A percentile compares a stretch with the other conserved stretches of the same genome.
Evolutionary conservation across 768 basidiomycete genomes (phyloP).

Genomic region (Panaeolus papilionaceus): DNA sequence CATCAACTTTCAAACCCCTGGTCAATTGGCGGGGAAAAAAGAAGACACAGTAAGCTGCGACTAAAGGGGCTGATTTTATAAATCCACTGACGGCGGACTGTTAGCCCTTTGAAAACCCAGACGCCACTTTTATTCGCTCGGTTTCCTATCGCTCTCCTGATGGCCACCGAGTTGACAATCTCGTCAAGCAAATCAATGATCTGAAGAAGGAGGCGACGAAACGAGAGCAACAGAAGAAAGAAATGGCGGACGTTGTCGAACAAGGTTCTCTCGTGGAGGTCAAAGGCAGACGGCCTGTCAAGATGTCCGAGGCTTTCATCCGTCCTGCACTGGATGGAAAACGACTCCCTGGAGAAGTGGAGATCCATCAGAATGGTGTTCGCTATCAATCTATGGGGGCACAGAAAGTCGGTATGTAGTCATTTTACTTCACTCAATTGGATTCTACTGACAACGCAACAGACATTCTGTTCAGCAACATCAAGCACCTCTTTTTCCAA

Average conservation of each 20-base stretch:
- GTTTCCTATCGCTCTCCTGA: conserved; percentile 94
- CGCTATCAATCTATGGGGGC: conserved; percentile 89
- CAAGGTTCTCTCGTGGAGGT: conserved; percentile 90
- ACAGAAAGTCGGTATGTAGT: conserved; percentile 84
- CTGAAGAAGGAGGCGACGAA: conserved; percentile 97
- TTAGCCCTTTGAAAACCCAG: conserved; percentile 95
- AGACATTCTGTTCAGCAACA: conserved; percentile 96
- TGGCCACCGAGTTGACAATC: conserved; percentile 84
- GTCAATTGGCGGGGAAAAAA: conserved; percentile 96
- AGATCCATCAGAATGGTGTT: conserved; percentile 97
- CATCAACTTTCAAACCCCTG: conserved; percentile 98
- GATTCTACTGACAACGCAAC: conserved; percentile 1
- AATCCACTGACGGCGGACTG: background rate
- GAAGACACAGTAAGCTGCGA: conserved; percentile 81
- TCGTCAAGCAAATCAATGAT: conserved; percentile 92
- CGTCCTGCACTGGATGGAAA: conserved; percentile 96
- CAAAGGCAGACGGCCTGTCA: conserved; percentile 85
- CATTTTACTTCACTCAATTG: background rate
- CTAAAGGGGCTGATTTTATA: background rate
- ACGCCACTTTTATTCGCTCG: conserved; percentile 95
- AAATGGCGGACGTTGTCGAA: conserved; percentile 97
- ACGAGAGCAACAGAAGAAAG: conserved; percentile 96
- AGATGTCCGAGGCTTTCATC: conserved; percentile 91
- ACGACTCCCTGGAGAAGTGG: conserved; percentile 94
- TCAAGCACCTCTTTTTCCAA: conserved; percentile 99